Conservation (phyloP, 129 eudicot species). For the Tanacetum coccineum region DNA sequence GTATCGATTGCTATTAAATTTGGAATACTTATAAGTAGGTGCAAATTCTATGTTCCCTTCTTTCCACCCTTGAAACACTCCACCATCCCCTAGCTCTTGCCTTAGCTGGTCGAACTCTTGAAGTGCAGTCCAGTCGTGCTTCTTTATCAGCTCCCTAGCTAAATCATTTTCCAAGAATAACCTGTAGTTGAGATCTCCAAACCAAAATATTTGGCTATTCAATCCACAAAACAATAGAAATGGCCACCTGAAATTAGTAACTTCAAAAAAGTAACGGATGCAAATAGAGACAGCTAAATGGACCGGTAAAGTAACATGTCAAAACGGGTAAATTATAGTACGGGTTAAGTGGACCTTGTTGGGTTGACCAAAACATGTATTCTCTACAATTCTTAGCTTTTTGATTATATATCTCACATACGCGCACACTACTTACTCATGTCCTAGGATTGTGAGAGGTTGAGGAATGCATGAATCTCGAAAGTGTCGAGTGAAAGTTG, state of each 20-base stretch:
- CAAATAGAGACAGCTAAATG: background rate
- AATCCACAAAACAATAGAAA: conserved; percentile 29
- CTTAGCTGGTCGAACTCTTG: conserved; percentile 77
- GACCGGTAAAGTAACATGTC: background rate
- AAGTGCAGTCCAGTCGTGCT: conserved; percentile 65
- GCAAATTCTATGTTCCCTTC: conserved; percentile 90
- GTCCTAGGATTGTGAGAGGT: conserved; percentile 85
- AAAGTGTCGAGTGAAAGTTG: conserved; percentile 48
- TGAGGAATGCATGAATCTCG: conserved; percentile 39
- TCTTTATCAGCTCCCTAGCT: conserved; percentile 73
- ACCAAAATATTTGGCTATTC: conserved; percentile 89
- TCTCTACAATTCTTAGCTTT: too few species aligned
- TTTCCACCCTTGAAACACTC: conserved; percentile 90
- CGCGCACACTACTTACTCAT: conserved; percentile 64
- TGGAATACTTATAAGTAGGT: conserved; percentile 84
- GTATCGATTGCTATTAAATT: conserved; percentile 63
- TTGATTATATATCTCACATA: too few species aligned
- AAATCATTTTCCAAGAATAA: conserved; percentile 55
- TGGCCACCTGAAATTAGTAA: conserved; percentile 3
- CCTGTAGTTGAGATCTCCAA: conserved; percentile 94
- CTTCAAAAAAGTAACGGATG: background rate
- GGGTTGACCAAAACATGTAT: background rate
- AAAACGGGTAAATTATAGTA: background rate
- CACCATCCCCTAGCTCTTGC: conserved; percentile 61
- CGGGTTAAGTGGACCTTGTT: too few species aligned